Conservation (phyloP, 2,329 filamentous ascomycete genomes). For the Neopestalotiopsis rosae region DNA sequence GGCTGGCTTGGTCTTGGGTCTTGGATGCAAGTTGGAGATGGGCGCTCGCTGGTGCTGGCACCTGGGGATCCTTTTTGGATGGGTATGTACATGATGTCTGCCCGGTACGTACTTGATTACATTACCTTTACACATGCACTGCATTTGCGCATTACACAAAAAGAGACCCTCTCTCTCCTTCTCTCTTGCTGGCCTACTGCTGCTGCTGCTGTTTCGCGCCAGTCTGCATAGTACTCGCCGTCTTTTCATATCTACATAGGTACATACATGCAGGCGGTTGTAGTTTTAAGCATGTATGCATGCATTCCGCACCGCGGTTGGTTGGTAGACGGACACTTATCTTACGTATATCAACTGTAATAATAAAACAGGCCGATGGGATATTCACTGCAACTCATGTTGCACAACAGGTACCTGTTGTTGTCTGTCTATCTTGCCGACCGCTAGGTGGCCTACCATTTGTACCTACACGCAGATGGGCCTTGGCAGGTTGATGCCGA, state of each 20-base stretch:
- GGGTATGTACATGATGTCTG: neutral
- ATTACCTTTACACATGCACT: conserved; percentile 2
- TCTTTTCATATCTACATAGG: too few relatives aligned
- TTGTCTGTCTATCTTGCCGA: neutral
- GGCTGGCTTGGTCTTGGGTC: neutral
- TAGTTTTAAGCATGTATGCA: too few relatives aligned
- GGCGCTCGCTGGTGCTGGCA: neutral
- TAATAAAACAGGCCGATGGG: too few relatives aligned
- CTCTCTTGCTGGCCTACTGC: neutral
- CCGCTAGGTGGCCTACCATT: neutral
- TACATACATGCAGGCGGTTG: too few relatives aligned
- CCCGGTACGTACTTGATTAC: neutral
- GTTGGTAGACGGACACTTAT: too few relatives aligned
- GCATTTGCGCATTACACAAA: neutral
- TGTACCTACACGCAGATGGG: neutral
- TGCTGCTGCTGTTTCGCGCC: neutral
- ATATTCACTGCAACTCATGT: neutral
- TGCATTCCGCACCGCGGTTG: too few relatives aligned
- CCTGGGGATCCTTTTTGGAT: too few relatives aligned
- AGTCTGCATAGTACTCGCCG: neutral
- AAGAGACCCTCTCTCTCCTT: neutral
- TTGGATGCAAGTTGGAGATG: neutral
- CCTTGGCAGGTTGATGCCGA: neutral
- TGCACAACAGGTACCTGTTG: neutral
- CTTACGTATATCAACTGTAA: too few relatives aligned